Evolutionary conservation across 495 filamentous ascomycete genomes (phyloP), one percentile per base, ranked within the genome.

Genomic region (Podospora conica): DNA sequence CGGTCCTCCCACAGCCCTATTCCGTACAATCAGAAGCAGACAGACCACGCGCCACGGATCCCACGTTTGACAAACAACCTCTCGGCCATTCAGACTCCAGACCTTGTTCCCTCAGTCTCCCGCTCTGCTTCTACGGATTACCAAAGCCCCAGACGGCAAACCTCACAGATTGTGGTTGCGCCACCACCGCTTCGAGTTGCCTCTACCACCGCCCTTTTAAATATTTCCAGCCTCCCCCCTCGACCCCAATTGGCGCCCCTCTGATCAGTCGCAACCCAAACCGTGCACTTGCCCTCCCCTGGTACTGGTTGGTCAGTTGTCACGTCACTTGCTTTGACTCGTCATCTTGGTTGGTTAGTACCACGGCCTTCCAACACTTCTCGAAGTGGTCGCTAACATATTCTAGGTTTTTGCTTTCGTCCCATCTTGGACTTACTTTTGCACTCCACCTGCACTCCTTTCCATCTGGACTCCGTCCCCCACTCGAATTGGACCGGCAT

Each of bases 1-100:
- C 67, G 18, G 57, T 65, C 62, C 65, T 22, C 20, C 66, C 64
- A 58, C 72, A 70, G 66, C 65, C 69, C 63, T 68, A n/a, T n/a
- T n/a, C n/a, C n/a, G n/a, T n/a, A 63, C 68, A 68, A 68, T 66
- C 65, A 69, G 58, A 64, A 60, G 65, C 60, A 64, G 60, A 64
- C 54, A 48, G 40, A 48, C 40, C 40, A 69, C 64, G 69, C 73
- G 66, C 59, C 33, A 23, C 68, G 66, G 55, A 48, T 64, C 60
- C 65, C 33, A 65, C 68, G 70, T 72, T 69, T 65, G 68, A 69
- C 71, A 75, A 70, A 74, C 72, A 69, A 61, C 22, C 54, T 21
- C 48, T 25, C 33, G 27, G 48, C 65, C 58, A 65, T n/a, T 8
- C 40, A 40, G 15, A 18, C 33, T 40, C 33, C 33, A 40, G 33